phyloP scores from a whole-genome alignment of 805 yeast species.

The Monosporozyma solicola region DNA sequence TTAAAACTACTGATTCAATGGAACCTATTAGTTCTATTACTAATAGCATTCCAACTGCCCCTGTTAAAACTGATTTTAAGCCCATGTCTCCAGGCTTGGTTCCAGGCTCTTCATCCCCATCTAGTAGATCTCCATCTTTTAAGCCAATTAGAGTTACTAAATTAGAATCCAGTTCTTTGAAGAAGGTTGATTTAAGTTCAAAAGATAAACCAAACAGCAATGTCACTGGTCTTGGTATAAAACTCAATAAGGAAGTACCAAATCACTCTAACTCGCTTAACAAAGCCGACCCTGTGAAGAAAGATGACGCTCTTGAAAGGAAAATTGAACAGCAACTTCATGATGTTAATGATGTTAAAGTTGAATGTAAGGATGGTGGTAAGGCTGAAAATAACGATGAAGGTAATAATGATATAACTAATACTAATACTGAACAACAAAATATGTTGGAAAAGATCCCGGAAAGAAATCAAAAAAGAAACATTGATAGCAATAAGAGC shows the following conservation, averaged over 20 bases:
- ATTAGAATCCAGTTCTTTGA: constrained; percentile 4
- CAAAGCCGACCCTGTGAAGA: background rate
- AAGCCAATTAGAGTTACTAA: constrained; percentile 3
- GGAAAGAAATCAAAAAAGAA: background rate
- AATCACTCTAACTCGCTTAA: background rate
- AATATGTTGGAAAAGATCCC: background rate
- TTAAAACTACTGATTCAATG: too few relatives aligned
- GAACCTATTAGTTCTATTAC: background rate
- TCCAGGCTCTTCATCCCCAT: background rate
- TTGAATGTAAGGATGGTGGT: too few relatives aligned
- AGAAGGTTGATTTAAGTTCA: constrained; percentile 1
- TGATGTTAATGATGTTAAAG: too few relatives aligned
- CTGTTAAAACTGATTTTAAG: background rate
- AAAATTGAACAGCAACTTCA: background rate
- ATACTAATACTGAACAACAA: background rate
- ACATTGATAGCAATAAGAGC: background rate
- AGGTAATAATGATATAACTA: background rate
- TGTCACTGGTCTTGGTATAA: constrained; percentile 3
- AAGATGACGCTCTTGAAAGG: background rate
- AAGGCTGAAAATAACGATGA: too few relatives aligned
- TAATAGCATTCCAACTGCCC: background rate
- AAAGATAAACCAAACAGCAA: background rate
- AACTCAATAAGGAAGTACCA: background rate
- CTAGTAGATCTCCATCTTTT: background rate
- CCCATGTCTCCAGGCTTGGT: background rate